These are phyloP conservation scores for Andrographis paniculata DNA, from an alignment of 305 asterid species.

Conservation along the genomic window DNA sequence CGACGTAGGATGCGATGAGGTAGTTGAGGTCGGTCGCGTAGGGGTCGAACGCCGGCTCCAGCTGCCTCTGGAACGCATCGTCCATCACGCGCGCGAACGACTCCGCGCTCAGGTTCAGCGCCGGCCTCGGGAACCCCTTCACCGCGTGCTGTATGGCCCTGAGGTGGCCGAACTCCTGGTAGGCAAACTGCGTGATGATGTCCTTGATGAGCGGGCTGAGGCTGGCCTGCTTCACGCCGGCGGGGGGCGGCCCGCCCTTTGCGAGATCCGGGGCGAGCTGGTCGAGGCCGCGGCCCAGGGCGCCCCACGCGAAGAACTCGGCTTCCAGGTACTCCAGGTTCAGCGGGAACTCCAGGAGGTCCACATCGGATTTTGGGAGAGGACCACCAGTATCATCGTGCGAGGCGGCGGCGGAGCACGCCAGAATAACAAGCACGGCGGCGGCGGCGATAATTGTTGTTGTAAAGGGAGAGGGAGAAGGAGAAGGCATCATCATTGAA, in stretches of 20 bases:
- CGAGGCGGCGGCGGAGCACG: too few relatives aligned
- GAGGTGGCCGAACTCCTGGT: conserved; percentile 76
- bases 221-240: conserved; percentile 38
- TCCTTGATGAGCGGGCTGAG: conserved; percentile 47
- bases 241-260: conserved; percentile 55
- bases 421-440: too few relatives aligned
- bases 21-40: conserved; percentile 62
- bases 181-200: conserved; percentile 55
- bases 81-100: conserved; percentile 43
- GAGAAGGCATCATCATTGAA: too few relatives aligned
- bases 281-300: conserved; percentile 59
- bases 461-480: too few relatives aligned
- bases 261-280: conserved; percentile 43
- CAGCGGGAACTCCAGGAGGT: conserved; percentile 55
- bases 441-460: too few relatives aligned
- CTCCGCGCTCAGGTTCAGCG: conserved; percentile 37
- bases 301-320: conserved; percentile 65
- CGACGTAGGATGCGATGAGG: conserved; percentile 64
- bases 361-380: conserved; percentile 21
- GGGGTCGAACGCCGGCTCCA: conserved; percentile 66
- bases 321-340: conserved; percentile 80
- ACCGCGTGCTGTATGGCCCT: conserved; percentile 62
- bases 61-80: conserved; percentile 28
- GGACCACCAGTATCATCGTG: too few relatives aligned
- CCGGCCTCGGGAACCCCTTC: conserved; percentile 64